phyloP scores from a whole-genome alignment of 768 basidiomycete genomes.

The Boletus speciosus region DNA sequence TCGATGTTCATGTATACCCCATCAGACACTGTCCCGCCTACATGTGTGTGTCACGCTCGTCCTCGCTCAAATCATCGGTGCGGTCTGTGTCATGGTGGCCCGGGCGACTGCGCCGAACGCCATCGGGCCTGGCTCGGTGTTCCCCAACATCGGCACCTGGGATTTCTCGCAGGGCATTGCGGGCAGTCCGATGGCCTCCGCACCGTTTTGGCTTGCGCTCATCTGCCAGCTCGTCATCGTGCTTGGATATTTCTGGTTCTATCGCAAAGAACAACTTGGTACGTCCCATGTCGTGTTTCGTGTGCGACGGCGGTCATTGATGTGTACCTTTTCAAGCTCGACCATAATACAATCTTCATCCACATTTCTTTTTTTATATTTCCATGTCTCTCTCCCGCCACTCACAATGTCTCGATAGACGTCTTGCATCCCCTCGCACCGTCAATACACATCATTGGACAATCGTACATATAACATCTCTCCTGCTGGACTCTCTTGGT shows the following conservation, averaged over 20 bases:
- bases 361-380: not conserved
- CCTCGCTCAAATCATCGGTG: slow-evolving; percentile 86
- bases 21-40: slow-evolving; percentile 79
- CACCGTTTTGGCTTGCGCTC: slow-evolving; percentile 86
- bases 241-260: slow-evolving; percentile 94
- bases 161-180: slow-evolving; percentile 70
- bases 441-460: slow-evolving; percentile 2
- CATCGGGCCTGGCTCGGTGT: slow-evolving; percentile 86
- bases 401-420: not conserved
- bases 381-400: not conserved
- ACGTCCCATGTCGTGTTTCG: slow-evolving; percentile 20
- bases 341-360: slow-evolving; percentile 1
- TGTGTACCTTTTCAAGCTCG: slow-evolving; percentile 3
- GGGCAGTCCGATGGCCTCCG: slow-evolving; percentile 78
- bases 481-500: not conserved
- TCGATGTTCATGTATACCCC: not conserved
- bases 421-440: not conserved
- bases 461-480: not conserved
- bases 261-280: slow-evolving; percentile 91
- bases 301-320: not conserved
- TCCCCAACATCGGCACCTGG: slow-evolving; percentile 91
- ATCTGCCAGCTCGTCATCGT: slow-evolving; percentile 81
- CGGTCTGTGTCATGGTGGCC: slow-evolving; percentile 88
- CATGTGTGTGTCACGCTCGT: slow-evolving; percentile 94
- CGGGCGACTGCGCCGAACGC: slow-evolving; percentile 86